These are phyloP conservation scores for Liriodendron chinense DNA, from an alignment of 164 flowering plant species.

Conservation along the genomic window DNA sequence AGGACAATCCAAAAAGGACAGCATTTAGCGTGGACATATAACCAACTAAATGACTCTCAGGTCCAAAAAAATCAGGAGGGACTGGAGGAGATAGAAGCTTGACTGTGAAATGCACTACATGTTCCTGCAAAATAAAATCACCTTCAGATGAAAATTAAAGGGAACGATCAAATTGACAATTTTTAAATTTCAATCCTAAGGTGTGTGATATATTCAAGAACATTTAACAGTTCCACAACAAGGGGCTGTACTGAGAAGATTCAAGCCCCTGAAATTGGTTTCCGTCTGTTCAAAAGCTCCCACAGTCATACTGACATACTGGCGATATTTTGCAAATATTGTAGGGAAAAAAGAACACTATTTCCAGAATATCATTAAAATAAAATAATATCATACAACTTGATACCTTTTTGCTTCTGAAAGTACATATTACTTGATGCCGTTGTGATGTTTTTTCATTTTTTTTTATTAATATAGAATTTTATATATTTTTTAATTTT, in stretches of 20 bases:
- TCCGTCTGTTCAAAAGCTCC: no score
- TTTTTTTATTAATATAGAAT: no score
- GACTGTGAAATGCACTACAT: conserved; percentile 54
- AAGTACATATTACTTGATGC: no score
- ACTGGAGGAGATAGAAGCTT: conserved; percentile 81
- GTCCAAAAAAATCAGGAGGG: conserved; percentile 57
- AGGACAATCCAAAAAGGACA: conserved; percentile 60
- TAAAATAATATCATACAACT: no score
- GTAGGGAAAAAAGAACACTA: neutral
- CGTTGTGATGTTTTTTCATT: no score
- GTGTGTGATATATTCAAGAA: no score
- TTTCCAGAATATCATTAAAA: no score
- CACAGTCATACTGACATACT: no score
- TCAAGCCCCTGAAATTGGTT: neutral
- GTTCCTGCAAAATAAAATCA: conserved; percentile 55
- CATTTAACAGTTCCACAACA: neutral
- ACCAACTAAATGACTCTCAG: conserved; percentile 58
- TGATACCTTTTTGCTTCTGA: no score
- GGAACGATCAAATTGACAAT: neutral
- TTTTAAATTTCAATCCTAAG: neutral
- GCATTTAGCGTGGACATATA: conserved; percentile 64
- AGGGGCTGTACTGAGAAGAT: neutral
- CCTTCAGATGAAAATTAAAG: neutral
- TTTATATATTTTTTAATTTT: no score
- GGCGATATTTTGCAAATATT: no score